Percentiles rank a stretch among this genome's conserved stretches.
Evolutionary conservation across 345 rosid species (phyloP).

Genomic region (rapeseed (Brassica napus)): DNA sequence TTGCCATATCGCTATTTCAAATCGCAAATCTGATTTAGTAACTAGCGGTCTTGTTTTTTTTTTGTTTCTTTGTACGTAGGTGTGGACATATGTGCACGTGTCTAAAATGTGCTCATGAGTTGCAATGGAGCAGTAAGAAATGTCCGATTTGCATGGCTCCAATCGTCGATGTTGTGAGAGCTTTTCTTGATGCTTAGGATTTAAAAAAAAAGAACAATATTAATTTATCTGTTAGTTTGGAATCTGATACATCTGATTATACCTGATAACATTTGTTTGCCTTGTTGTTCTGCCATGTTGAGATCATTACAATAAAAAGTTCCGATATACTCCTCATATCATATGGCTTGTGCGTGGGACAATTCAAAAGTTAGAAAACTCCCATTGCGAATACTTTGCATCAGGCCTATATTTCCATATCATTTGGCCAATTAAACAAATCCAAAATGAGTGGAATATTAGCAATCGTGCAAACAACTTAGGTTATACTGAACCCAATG

Average conservation of each 20-base stretch:
- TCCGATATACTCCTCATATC: neutral
- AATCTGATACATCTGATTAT: slow-evolving; percentile 19
- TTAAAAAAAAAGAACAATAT: neutral
- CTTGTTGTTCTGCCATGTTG: slow-evolving; percentile 1
- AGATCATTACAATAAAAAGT: neutral
- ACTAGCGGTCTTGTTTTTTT: neutral
- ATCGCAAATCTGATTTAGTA: neutral
- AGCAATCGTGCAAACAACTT: slow-evolving; percentile 17
- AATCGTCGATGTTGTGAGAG: slow-evolving; percentile 74
- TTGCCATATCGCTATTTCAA: neutral
- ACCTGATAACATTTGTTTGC: neutral
- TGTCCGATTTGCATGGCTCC: slow-evolving; percentile 87
- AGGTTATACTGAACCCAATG: neutral
- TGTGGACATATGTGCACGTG: slow-evolving; percentile 97
- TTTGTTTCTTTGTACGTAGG: slow-evolving; percentile 39
- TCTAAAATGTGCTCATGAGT: slow-evolving; percentile 69
- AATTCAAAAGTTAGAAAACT: neutral
- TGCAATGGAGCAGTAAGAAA: slow-evolving; percentile 70
- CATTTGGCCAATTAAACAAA: neutral
- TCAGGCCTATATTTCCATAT: neutral
- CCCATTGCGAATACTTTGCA: neutral
- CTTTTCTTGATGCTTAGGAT: slow-evolving; percentile 57
- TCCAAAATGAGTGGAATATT: neutral
- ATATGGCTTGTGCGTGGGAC: neutral
- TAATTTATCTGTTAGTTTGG: slow-evolving; percentile 10